These are phyloP conservation scores for Lentinula aciculospora DNA, from an alignment of 768 basidiomycete species.

Conservation along the genomic window DNA sequence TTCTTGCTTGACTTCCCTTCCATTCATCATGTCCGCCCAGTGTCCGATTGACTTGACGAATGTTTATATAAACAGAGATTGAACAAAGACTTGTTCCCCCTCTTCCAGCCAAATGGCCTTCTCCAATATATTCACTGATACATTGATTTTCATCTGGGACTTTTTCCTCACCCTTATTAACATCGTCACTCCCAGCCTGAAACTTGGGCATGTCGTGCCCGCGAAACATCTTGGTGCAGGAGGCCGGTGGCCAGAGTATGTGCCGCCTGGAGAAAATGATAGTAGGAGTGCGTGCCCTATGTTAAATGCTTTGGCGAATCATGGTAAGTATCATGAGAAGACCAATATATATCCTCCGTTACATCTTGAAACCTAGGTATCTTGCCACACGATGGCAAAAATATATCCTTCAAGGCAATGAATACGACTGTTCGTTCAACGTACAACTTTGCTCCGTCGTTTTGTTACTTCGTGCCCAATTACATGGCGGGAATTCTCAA, in stretches of 20 bases:
- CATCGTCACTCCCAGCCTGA: slow-evolving; percentile 40
- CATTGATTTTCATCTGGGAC: slow-evolving; percentile 46
- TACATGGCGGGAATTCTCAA: slow-evolving; percentile 53
- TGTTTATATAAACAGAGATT: neutral
- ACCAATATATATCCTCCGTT: neutral
- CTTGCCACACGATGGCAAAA: slow-evolving; percentile 58
- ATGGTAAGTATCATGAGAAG: slow-evolving; percentile 39
- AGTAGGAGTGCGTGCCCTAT: slow-evolving; percentile 72
- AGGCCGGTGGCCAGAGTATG: slow-evolving; percentile 67
- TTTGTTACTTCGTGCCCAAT: slow-evolving; percentile 63
- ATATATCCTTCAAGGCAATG: slow-evolving; percentile 58
- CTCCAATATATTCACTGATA: slow-evolving; percentile 23
- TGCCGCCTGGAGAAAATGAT: slow-evolving; percentile 52
- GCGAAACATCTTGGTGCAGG: slow-evolving; percentile 49
- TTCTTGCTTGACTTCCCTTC: neutral
- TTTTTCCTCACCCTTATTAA: slow-evolving; percentile 45
- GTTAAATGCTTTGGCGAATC: slow-evolving; percentile 79
- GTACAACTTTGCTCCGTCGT: slow-evolving; percentile 67
- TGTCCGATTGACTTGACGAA: neutral
- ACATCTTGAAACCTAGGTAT: slow-evolving; percentile 58
- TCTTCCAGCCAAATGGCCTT: slow-evolving; percentile 17
- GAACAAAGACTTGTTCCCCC: too few relatives aligned
- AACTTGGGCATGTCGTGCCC: slow-evolving; percentile 51
- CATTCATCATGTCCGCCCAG: slow-evolving; percentile 2
- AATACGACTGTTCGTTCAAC: slow-evolving; percentile 39